Percentiles rank a stretch among this genome's conserved stretches.
These are phyloP conservation scores for Zea mays DNA, from an alignment of 176 grass and related monocot genomes.

Conservation along the genomic window Zm-B73-REFERENCE-NAM-5.0 NC_050101.1:127217501-127218000, in stretches of 20 bases:
- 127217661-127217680: no score
- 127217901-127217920: constrained; percentile 53
- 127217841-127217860: constrained; percentile 42
- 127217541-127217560: no score
- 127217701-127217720: no score
- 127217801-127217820: constrained; percentile 28
- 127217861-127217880: constrained; percentile 54
- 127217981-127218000: not conserved
- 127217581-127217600: no score
- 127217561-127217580: no score
- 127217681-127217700: no score
- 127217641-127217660: no score
- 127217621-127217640: no score
- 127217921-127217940: not conserved
- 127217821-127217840: constrained; percentile 67
- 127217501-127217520: no score
- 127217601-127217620: no score
- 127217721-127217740: no score
- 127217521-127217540: no score
- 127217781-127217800: constrained; percentile 27
- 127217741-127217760: not conserved
- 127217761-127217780: constrained; percentile 1
- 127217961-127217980: constrained; percentile 11
- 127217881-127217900: constrained; percentile 69
- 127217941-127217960: constrained; percentile 25